Evolutionary conservation across 306 rosid genomes (phyloP).

Genomic region (Cucumis cinereus): DNA sequence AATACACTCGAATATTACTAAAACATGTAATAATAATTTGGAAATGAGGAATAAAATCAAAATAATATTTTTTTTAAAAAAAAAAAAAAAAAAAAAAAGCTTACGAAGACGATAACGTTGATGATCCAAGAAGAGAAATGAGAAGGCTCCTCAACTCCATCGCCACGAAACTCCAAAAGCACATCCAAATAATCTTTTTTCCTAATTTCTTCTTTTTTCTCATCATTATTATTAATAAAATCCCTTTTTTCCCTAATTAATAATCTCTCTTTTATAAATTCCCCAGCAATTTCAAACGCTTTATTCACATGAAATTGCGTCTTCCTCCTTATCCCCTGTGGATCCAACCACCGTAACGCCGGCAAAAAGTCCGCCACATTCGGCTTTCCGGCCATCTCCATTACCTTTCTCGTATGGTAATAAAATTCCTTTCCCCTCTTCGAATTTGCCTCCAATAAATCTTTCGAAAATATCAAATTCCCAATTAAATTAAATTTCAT

Average conservation of each 20-base stretch:
- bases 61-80: too few relatives aligned
- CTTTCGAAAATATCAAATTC: constrained; percentile 69
- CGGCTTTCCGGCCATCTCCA: constrained; percentile 78
- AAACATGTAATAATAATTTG: too few relatives aligned
- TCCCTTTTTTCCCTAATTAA: constrained; percentile 7
- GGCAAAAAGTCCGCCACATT: constrained; percentile 70
- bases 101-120: constrained; percentile 51
- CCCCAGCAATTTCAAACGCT: constrained; percentile 65
- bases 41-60: neutral
- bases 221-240: neutral
- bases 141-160: constrained; percentile 20
- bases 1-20: too few relatives aligned
- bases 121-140: constrained; percentile 34
- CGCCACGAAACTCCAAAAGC: constrained; percentile 51
- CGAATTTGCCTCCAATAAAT: constrained; percentile 43
- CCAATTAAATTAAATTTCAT: constrained; percentile 81
- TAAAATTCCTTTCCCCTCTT: constrained; percentile 55
- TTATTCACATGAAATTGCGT: constrained; percentile 53
- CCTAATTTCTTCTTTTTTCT: neutral
- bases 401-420: constrained; percentile 47
- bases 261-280: constrained; percentile 51
- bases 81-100: neutral
- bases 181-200: constrained; percentile 58
- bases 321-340: constrained; percentile 57
- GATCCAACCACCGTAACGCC: constrained; percentile 44